Evolutionary conservation across 345 rosid species (phyloP).

Genomic region (Erysimum cheiranthoides): DNA sequence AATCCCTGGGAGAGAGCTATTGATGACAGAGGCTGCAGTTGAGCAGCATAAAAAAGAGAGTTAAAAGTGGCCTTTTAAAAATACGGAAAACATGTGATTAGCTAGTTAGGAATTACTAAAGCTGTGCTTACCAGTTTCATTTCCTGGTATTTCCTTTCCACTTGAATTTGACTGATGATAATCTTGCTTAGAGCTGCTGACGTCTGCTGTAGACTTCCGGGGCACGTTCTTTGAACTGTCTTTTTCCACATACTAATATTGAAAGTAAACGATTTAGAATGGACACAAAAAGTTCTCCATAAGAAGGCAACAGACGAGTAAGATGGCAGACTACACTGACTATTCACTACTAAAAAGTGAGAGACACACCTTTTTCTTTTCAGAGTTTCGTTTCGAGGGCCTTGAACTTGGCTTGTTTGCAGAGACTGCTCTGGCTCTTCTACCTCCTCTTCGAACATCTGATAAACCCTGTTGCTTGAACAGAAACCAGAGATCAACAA

Average conservation of each 20-base stretch:
- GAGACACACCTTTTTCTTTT: constrained; percentile 64
- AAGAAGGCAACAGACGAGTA: constrained; percentile 12
- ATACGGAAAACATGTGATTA: not conserved
- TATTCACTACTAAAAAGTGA: constrained; percentile 6
- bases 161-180: constrained; percentile 45
- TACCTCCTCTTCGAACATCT: constrained; percentile 52
- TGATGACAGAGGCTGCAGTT: constrained; percentile 48
- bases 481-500: constrained; percentile 32
- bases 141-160: constrained; percentile 48
- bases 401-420: constrained; percentile 50
- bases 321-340: constrained; percentile 6
- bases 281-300: not conserved
- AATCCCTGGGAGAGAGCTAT: constrained; percentile 56
- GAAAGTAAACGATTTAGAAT: constrained; percentile 22
- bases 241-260: constrained; percentile 55
- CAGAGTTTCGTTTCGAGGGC: constrained; percentile 53
- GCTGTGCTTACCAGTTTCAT: constrained; percentile 47
- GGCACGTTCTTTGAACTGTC: constrained; percentile 45
- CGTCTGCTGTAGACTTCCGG: constrained; percentile 47
- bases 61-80: not conserved
- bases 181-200: constrained; percentile 46
- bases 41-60: constrained; percentile 1
- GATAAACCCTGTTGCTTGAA: constrained; percentile 50
- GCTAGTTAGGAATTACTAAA: constrained; percentile 4
- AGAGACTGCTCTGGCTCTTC: constrained; percentile 56